Conservation (phyloP, 805 yeast species). For the Sugiyamaella valdiviana region DNA sequence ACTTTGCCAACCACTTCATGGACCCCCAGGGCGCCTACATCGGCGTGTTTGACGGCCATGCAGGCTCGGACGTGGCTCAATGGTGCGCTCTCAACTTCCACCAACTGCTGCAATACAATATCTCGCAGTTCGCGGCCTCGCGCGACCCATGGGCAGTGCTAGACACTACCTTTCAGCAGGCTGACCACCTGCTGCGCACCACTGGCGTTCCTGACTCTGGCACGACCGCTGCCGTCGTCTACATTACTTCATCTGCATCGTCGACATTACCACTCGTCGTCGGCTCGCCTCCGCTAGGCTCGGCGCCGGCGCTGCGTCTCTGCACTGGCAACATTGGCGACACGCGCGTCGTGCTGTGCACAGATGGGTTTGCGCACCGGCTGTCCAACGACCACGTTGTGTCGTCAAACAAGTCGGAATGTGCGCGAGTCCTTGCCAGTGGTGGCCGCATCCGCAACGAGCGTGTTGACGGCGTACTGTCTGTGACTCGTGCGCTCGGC, state of each 20-base stretch:
- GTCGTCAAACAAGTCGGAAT: constrained; percentile 60
- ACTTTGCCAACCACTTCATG: constrained; percentile 84
- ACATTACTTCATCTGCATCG: constrained; percentile 56
- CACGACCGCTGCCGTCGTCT: constrained; percentile 91
- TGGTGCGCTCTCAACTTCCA: constrained; percentile 92
- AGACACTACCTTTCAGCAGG: constrained; percentile 62
- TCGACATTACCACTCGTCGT: neutral
- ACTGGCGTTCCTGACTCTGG: constrained; percentile 69
- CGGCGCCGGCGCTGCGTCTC: constrained; percentile 28
- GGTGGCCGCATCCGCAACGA: constrained; percentile 87
- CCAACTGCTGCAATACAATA: constrained; percentile 40
- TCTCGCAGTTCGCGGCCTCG: constrained; percentile 32
- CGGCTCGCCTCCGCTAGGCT: neutral
- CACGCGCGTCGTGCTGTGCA: constrained; percentile 70
- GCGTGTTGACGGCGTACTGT: constrained; percentile 90
- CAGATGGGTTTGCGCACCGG: constrained; percentile 63
- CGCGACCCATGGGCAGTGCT: constrained; percentile 29
- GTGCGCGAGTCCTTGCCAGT: constrained; percentile 58
- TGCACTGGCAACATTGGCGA: constrained; percentile 97
- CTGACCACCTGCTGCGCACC: constrained; percentile 36
- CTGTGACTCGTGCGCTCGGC: constrained; percentile 89
- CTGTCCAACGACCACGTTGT: constrained; percentile 75
- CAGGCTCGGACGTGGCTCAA: constrained; percentile 84
- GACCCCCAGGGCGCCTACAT: constrained; percentile 71
- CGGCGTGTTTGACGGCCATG: constrained; percentile 98